Evolutionary conservation across 345 rosid genomes (phyloP).

Genomic region (Toxicodendron radicans): DNA sequence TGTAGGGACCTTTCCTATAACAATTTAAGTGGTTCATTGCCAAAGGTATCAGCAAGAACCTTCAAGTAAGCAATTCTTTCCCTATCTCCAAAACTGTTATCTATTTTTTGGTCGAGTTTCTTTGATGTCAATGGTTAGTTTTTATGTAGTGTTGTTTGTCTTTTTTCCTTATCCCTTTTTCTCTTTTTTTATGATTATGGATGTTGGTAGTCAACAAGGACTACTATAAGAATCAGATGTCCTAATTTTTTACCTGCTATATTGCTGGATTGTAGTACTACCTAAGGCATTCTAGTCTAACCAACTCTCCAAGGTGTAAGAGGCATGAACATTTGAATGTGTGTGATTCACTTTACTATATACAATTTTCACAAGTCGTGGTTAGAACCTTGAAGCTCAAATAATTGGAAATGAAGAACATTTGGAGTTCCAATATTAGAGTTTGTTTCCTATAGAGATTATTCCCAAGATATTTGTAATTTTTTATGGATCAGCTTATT

Average conservation of each 20-base stretch:
- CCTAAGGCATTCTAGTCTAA: background rate
- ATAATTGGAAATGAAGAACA: background rate
- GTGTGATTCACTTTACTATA: background rate
- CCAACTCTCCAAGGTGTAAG: background rate
- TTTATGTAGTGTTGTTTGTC: background rate
- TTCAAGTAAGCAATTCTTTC: slow-evolving; percentile 66
- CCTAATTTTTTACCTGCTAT: background rate
- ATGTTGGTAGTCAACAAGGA: background rate
- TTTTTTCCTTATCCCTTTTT: too few species aligned
- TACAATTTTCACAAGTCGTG: background rate
- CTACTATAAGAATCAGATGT: background rate
- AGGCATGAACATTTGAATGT: background rate
- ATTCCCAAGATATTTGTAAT: background rate
- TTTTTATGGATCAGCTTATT: background rate
- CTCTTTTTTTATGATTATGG: background rate
- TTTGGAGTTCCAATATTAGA: background rate
- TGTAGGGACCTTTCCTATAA: slow-evolving; percentile 91
- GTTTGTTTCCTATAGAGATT: background rate
- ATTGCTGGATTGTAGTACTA: background rate
- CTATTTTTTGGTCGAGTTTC: slow-evolving; percentile 22
- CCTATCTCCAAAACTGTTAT: slow-evolving; percentile 5
- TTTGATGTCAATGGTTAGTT: slow-evolving; percentile 93
- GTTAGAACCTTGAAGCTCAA: background rate
- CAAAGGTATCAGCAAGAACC: slow-evolving; percentile 88
- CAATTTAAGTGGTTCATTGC: slow-evolving; percentile 90